Percentiles rank a stretch among this genome's conserved stretches.
These are phyloP conservation scores for Coccomyxa sp. DNA, from an alignment of 139 green algal species.

Conservation along the genomic window DNA sequence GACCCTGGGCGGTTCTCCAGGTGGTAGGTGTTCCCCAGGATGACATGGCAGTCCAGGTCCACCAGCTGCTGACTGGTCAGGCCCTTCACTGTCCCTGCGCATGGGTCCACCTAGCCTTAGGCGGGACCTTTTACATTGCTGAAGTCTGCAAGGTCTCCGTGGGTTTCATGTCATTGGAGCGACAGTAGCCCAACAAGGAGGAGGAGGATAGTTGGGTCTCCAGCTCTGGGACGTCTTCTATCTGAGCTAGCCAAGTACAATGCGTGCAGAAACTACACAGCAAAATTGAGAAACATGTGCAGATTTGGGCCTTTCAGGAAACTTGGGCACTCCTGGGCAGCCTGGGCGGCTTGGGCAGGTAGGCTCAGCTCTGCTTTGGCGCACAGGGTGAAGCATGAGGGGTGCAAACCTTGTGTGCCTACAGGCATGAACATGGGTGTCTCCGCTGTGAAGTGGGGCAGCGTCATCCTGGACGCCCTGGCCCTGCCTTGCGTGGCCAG, in stretches of 20 bases:
- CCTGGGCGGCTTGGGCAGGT: too few relatives aligned
- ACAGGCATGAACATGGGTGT: constrained; percentile 99
- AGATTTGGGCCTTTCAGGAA: not conserved
- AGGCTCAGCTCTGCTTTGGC: not conserved
- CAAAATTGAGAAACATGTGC: too few relatives aligned
- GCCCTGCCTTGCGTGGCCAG: constrained; percentile 67
- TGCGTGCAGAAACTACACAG: too few relatives aligned
- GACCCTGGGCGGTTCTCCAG: constrained; percentile 58
- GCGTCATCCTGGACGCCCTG: constrained; percentile 63
- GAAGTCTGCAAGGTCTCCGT: not conserved
- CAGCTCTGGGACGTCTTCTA: too few relatives aligned
- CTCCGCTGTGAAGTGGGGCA: constrained; percentile 79
- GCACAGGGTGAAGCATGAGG: not conserved
- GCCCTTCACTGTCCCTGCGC: constrained; percentile 81
- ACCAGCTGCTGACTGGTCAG: constrained; percentile 72
- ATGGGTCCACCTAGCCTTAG: not conserved
- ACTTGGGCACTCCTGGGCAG: too few relatives aligned
- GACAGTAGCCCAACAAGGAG: too few relatives aligned
- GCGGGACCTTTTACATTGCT: not conserved
- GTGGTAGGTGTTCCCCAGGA: constrained; percentile 96
- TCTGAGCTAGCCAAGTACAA: too few relatives aligned
- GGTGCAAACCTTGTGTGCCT: constrained; percentile 82
- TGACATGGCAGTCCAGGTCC: constrained; percentile 81
- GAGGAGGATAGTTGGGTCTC: too few relatives aligned
- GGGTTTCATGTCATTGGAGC: too few relatives aligned